Conservation (phyloP, 257 asterid genomes). For the Solanum etuberosum region DNA sequence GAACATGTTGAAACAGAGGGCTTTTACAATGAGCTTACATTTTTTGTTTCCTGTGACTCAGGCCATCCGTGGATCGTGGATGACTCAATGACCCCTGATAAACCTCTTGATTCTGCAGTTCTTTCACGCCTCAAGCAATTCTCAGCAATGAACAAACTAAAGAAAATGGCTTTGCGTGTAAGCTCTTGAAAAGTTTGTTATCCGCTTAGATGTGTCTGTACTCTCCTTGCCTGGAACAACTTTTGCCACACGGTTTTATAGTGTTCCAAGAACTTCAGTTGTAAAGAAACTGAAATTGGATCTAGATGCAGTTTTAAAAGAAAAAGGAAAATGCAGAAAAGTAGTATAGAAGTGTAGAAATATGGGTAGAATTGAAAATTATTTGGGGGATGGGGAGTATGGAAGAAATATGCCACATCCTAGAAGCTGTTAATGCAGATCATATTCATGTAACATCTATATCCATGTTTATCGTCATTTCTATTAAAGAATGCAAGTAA, state of each 20-base stretch:
- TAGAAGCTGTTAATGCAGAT: not conserved
- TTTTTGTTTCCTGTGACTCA: slow-evolving; percentile 12
- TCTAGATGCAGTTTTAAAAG: not conserved
- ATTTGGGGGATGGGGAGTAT: not conserved
- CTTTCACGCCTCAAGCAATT: slow-evolving; percentile 89
- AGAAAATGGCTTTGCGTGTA: slow-evolving; percentile 97
- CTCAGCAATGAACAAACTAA: slow-evolving; percentile 95
- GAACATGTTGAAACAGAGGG: not conserved
- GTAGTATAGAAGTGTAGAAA: not conserved
- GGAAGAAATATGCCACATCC: not conserved
- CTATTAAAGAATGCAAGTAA: not conserved
- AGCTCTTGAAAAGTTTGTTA: slow-evolving; percentile 16
- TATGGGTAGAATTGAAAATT: not conserved
- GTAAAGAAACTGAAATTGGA: not conserved
- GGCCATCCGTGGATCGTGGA: slow-evolving; percentile 97
- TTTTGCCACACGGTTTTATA: not conserved
- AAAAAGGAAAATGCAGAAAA: not conserved
- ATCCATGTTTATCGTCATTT: not conserved
- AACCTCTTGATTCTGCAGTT: slow-evolving; percentile 95
- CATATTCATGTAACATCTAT: not conserved
- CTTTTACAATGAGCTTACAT: not conserved
- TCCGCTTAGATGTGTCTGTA: not conserved
- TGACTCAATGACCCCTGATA: slow-evolving; percentile 87
- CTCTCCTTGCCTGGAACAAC: not conserved
- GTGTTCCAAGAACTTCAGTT: not conserved